Evolutionary conservation across 169 alveolate species (phyloP).

Genomic region (Plasmodium chabaudi): DNA sequence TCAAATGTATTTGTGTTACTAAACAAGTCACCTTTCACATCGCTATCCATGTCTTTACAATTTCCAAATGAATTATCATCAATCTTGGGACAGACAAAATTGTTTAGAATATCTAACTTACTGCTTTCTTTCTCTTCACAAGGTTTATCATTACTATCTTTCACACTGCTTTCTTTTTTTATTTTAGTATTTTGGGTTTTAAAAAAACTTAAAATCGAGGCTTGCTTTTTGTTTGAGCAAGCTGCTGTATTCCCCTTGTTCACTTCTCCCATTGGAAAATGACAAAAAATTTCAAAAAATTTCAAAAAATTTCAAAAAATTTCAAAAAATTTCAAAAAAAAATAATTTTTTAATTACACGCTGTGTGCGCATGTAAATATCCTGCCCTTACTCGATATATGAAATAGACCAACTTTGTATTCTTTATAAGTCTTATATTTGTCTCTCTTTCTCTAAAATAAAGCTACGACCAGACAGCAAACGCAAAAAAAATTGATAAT

Average conservation of each 20-base stretch:
- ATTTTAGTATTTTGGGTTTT: conserved; percentile 25
- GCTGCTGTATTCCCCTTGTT: conserved; percentile 20
- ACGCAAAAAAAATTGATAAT: too few species aligned
- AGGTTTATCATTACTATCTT: not conserved
- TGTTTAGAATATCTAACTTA: conserved; percentile 1
- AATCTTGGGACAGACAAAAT: not conserved
- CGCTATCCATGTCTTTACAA: not conserved
- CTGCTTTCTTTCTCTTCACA: not conserved
- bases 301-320: too few species aligned
- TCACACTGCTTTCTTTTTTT: not conserved
- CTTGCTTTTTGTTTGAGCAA: conserved; percentile 35
- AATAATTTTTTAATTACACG: too few species aligned
- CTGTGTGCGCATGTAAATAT: too few species aligned
- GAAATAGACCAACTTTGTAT: too few species aligned
- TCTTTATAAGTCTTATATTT: too few species aligned
- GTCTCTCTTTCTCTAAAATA: too few species aligned
- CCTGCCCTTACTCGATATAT: too few species aligned
- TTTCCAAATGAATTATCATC: not conserved
- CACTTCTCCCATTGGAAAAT: conserved; percentile 12
- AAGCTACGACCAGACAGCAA: too few species aligned
- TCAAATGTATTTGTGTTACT: not conserved
- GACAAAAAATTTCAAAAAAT: too few species aligned
- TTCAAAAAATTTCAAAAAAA: too few species aligned
- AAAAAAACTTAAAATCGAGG: conserved; percentile 61
- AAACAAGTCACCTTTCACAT: not conserved